Conservation (phyloP, 2,329 filamentous ascomycete species). For the Neonectria magnoliae region DNA sequence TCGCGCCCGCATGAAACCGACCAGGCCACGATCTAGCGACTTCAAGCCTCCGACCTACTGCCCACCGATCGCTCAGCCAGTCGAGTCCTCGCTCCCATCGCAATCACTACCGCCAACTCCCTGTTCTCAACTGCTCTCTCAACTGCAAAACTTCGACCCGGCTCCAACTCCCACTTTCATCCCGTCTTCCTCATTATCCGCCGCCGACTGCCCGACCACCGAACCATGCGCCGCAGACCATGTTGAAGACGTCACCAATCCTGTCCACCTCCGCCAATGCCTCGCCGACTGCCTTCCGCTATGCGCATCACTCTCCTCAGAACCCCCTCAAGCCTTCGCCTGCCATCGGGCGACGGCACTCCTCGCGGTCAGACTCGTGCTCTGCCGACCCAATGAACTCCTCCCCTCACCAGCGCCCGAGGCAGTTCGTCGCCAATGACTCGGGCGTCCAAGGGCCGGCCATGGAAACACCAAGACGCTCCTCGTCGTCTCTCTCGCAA, state of each 20-base stretch:
- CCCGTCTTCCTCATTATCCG: slow-evolving; percentile 24
- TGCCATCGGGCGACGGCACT: slow-evolving; percentile 40
- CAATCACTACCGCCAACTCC: slow-evolving; percentile 6
- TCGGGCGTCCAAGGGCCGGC: slow-evolving; percentile 33
- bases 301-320: slow-evolving; percentile 44
- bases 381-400: slow-evolving; percentile 41
- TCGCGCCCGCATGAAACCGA: slow-evolving; percentile 39
- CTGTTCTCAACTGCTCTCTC: slow-evolving; percentile 8
- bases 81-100: slow-evolving; percentile 11
- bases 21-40: slow-evolving; percentile 42
- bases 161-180: slow-evolving; percentile 23
- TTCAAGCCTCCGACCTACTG: slow-evolving; percentile 20
- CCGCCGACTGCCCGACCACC: slow-evolving; percentile 28
- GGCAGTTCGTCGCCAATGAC: slow-evolving; percentile 40
- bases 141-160: slow-evolving; percentile 26
- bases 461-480: slow-evolving; percentile 30
- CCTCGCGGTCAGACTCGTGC: slow-evolving; percentile 37
- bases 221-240: slow-evolving; percentile 63
- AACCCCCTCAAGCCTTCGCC: slow-evolving; percentile 39
- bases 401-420: slow-evolving; percentile 38
- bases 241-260: slow-evolving; percentile 68
- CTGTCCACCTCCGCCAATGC: slow-evolving; percentile 62
- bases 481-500: slow-evolving; percentile 34
- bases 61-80: slow-evolving; percentile 18
- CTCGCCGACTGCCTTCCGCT: slow-evolving; percentile 59